phyloP scores from a whole-genome alignment of 257 asterid genomes.

The Gentiana dahurica region DNA sequence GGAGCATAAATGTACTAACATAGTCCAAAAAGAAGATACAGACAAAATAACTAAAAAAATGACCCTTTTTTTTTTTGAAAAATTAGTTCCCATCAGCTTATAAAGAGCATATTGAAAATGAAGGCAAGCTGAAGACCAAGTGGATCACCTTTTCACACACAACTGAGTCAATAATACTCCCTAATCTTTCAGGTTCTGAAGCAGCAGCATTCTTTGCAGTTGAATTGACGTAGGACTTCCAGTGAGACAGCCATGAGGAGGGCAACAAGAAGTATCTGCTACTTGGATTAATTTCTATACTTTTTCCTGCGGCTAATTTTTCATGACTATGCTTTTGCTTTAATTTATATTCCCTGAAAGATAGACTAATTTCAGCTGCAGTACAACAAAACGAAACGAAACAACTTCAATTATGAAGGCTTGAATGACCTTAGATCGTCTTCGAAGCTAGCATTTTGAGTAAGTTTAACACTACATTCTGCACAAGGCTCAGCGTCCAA shows the following conservation, averaged over 20 bases:
- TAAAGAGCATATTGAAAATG: too few species aligned
- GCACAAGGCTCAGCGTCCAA: slow-evolving; percentile 69
- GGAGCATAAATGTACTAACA: too few species aligned
- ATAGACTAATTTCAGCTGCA: slow-evolving; percentile 24
- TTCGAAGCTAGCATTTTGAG: slow-evolving; percentile 76
- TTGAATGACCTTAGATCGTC: slow-evolving; percentile 65
- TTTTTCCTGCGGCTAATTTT: slow-evolving; percentile 58
- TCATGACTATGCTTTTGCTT: slow-evolving; percentile 82
- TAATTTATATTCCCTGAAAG: slow-evolving; percentile 79
- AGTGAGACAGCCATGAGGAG: slow-evolving; percentile 73
- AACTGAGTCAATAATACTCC: slow-evolving; percentile 45
- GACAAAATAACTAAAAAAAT: too few species aligned
- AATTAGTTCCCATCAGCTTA: too few species aligned
- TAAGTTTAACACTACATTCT: slow-evolving; percentile 53
- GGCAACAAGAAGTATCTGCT: slow-evolving; percentile 67
- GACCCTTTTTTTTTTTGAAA: too few species aligned
- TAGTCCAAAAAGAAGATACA: too few species aligned
- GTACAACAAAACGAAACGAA: slow-evolving; percentile 9
- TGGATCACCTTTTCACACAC: slow-evolving; percentile 62
- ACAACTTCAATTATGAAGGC: slow-evolving; percentile 14
- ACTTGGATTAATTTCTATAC: slow-evolving; percentile 38
- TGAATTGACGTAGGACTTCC: slow-evolving; percentile 68
- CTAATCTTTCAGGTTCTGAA: slow-evolving; percentile 54
- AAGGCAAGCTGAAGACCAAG: too few species aligned
- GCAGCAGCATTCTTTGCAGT: slow-evolving; percentile 54